Conservation (phyloP, 2,329 filamentous ascomycete genomes). For the Scytalidium lignicola region DNA sequence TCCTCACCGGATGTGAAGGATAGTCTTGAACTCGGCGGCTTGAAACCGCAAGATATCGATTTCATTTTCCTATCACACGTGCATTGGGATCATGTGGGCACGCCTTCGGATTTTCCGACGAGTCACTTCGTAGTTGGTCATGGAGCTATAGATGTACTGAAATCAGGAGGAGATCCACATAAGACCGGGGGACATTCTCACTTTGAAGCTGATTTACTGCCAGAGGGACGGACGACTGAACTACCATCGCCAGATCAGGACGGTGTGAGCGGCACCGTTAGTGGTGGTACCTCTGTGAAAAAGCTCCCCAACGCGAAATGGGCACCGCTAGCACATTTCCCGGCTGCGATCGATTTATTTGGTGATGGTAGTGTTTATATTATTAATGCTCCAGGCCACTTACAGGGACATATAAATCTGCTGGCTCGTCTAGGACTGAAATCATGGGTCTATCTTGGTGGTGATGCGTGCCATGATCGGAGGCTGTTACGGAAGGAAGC, state of each 20-base stretch:
- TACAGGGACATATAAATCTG: constrained; percentile 47
- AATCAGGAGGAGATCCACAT: background rate
- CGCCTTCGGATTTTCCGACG: constrained; percentile 42
- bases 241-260: background rate
- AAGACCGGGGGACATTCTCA: background rate
- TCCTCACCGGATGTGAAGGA: constrained; percentile 38
- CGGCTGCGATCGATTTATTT: constrained; percentile 40
- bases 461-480: constrained; percentile 49
- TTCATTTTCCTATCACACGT: constrained; percentile 41
- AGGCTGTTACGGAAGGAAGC: constrained; percentile 46
- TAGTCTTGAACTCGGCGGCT: constrained; percentile 30
- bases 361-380: constrained; percentile 39
- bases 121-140: constrained; percentile 43
- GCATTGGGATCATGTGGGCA: constrained; percentile 53
- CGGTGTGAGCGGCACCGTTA: background rate
- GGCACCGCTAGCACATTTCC: constrained; percentile 38
- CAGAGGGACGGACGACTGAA: background rate
- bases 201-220: background rate
- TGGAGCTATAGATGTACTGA: constrained; percentile 29
- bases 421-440: constrained; percentile 33
- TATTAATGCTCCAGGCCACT: constrained; percentile 44
- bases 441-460: constrained; percentile 44
- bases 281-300: constrained; percentile 3
- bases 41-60: constrained; percentile 14
- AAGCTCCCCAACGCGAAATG: constrained; percentile 30